phyloP scores from a whole-genome alignment of 2,329 filamentous ascomycete species.

The Clonostachys rosea region DNA sequence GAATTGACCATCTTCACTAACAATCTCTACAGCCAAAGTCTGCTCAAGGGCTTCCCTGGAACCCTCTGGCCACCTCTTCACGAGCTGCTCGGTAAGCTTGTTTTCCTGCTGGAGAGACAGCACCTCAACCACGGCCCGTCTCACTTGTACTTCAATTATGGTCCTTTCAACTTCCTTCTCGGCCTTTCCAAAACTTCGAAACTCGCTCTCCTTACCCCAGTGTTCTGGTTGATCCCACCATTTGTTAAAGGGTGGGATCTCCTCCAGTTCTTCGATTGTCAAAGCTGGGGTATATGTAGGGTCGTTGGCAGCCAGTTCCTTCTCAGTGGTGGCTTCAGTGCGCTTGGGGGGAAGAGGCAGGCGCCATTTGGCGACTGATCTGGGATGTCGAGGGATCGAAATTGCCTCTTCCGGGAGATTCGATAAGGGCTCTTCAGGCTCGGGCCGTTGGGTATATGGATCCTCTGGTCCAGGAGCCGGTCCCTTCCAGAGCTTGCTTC shows the following conservation, averaged over 20 bases:
- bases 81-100: constrained; percentile 19
- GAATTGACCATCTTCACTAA: constrained; percentile 29
- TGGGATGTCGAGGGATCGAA: constrained; percentile 7
- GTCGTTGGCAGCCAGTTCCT: constrained; percentile 18
- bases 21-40: constrained; percentile 24
- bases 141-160: constrained; percentile 41
- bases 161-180: constrained; percentile 34
- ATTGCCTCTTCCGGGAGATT: constrained; percentile 23
- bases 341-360: constrained; percentile 23
- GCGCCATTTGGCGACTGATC: constrained; percentile 16
- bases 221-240: constrained; percentile 54
- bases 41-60: constrained; percentile 23
- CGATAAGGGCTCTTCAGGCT: constrained; percentile 14
- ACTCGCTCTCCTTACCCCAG: constrained; percentile 41
- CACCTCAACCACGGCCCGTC: constrained; percentile 48
- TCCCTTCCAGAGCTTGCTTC: constrained; percentile 32
- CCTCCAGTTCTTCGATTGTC: constrained; percentile 36
- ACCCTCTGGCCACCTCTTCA: constrained; percentile 26
- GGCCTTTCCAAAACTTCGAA: constrained; percentile 34
- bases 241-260: constrained; percentile 36
- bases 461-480: constrained; percentile 30
- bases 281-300: constrained; percentile 42
- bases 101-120: constrained; percentile 32
- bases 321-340: constrained; percentile 23
- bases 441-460: constrained; percentile 26